phyloP scores from a whole-genome alignment of 805 yeast genomes.

The Cyberlindnera sargentensis region DNA sequence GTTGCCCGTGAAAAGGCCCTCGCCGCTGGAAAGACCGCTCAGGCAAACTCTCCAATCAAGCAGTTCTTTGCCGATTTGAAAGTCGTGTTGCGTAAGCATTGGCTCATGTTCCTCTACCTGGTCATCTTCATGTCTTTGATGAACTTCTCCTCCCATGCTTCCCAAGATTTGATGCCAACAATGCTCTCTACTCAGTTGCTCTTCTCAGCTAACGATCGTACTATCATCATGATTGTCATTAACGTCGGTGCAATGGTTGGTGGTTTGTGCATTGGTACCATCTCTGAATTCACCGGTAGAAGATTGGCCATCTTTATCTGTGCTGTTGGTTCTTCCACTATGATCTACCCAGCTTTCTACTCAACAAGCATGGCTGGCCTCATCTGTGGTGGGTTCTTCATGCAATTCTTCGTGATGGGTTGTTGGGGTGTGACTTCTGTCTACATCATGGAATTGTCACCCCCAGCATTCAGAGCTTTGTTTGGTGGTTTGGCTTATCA shows the following conservation, averaged over 20 bases:
- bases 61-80: conserved; percentile 26
- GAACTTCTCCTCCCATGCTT: conserved; percentile 68
- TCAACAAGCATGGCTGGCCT: conserved; percentile 31
- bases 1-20: conserved; percentile 21
- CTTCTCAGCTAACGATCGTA: conserved; percentile 37
- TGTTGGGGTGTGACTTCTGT: conserved; percentile 71
- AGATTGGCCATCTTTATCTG: conserved; percentile 47
- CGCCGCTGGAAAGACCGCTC: conserved; percentile 18
- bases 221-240: conserved; percentile 56
- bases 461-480: conserved; percentile 56
- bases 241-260: conserved; percentile 66
- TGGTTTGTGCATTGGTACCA: conserved; percentile 52
- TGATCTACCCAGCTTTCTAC: conserved; percentile 54
- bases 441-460: conserved; percentile 58
- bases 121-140: conserved; percentile 60
- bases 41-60: conserved; percentile 15
- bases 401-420: conserved; percentile 63
- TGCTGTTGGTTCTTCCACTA: conserved; percentile 48
- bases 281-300: conserved; percentile 53
- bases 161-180: conserved; percentile 70
- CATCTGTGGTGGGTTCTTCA: conserved; percentile 55
- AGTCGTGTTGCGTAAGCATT: conserved; percentile 39
- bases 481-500: conserved; percentile 52
- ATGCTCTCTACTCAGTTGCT: conserved; percentile 47
- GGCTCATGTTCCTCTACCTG: conserved; percentile 53